A percentile compares a stretch with the other conserved stretches of the same genome.
These are phyloP conservation scores for Fusarium sp. DNA, from an alignment of 2,329 filamentous ascomycete genomes.

Conservation along the genomic window DNA sequence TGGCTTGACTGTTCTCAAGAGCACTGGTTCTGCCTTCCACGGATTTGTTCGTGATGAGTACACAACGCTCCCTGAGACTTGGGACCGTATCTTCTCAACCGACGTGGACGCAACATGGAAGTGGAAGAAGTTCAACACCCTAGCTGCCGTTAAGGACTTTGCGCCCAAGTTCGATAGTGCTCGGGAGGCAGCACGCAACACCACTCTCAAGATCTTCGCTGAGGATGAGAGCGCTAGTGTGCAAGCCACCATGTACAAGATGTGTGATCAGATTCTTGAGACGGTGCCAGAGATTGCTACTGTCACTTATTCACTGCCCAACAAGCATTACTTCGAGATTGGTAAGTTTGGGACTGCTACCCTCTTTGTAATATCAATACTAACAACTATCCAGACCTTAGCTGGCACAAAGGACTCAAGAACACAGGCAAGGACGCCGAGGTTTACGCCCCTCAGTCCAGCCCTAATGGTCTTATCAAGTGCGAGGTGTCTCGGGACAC, in stretches of 20 bases:
- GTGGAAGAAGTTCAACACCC: slow-evolving; percentile 78
- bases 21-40: slow-evolving; percentile 95
- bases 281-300: slow-evolving; percentile 77
- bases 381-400: slow-evolving; percentile 74
- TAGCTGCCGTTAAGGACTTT: slow-evolving; percentile 76
- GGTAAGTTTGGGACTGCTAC: slow-evolving; percentile 66
- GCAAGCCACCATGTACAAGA: slow-evolving; percentile 99
- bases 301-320: slow-evolving; percentile 88
- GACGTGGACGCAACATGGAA: slow-evolving; percentile 90
- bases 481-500: slow-evolving; percentile 80
- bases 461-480: slow-evolving; percentile 95
- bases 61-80: slow-evolving; percentile 89
- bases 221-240: slow-evolving; percentile 92
- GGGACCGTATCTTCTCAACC: slow-evolving; percentile 95
- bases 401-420: slow-evolving; percentile 95
- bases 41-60: slow-evolving; percentile 94
- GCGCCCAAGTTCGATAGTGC: slow-evolving; percentile 80
- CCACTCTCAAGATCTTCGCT: slow-evolving; percentile 93
- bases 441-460: slow-evolving; percentile 92
- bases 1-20: slow-evolving; percentile 91
- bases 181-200: slow-evolving; percentile 81
- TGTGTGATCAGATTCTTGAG: slow-evolving; percentile 88
- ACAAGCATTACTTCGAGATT: slow-evolving; percentile 99
- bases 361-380: slow-evolving; percentile 11
- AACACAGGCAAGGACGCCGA: slow-evolving; percentile 97